phyloP scores from a whole-genome alignment of 108 stramenopile species.

The Aurantiochytrium sp. region DNA sequence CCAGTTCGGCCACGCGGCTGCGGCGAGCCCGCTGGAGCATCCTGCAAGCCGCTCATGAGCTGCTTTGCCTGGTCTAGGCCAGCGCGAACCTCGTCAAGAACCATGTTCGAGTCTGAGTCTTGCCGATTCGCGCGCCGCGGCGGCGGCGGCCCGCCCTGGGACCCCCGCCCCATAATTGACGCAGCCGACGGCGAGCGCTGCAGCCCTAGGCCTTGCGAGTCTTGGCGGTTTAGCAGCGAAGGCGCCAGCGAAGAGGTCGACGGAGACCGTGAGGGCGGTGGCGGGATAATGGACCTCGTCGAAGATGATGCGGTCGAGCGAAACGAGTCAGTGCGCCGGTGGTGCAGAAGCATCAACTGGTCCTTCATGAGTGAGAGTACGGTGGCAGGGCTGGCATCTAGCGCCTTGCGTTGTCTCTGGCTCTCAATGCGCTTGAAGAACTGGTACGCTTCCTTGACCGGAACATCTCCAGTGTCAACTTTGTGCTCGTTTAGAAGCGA shows the following conservation, averaged over 20 bases:
- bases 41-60: not conserved
- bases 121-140: not conserved
- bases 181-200: not conserved
- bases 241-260: not conserved
- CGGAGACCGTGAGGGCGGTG: not conserved
- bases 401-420: not conserved
- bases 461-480: not conserved
- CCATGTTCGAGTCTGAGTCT: not conserved
- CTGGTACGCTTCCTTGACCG: constrained; percentile 21
- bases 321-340: not conserved
- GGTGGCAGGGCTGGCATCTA: not conserved
- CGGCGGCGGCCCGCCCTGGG: not conserved
- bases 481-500: not conserved
- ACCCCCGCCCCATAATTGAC: not conserved
- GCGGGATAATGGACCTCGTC: not conserved
- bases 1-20: not conserved
- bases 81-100: not conserved
- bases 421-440: constrained; percentile 4
- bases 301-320: not conserved
- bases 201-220: not conserved
- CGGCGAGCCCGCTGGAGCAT: not conserved
- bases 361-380: constrained; percentile 1
- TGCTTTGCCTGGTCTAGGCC: not conserved
- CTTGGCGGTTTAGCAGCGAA: not conserved
- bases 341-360: not conserved